Percentiles rank a stretch among this genome's conserved stretches.
Conservation (phyloP, 2,329 filamentous ascomycete genomes). For the Hymenoscyphus occultus region DNA sequence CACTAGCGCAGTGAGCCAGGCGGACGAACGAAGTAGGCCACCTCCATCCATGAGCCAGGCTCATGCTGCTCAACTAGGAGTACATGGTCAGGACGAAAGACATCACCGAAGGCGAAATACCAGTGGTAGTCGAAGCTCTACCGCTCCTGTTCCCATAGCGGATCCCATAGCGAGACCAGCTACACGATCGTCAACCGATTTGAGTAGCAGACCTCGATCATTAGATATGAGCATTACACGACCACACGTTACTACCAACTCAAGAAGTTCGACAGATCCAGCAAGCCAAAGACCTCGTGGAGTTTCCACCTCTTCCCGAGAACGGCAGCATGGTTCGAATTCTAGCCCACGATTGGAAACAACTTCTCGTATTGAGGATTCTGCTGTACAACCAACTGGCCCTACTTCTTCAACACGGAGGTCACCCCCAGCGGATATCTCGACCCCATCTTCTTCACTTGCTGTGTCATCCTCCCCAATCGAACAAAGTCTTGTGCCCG, state of each 20-base stretch:
- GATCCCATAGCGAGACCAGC: conserved; percentile 47
- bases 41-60: conserved; percentile 43
- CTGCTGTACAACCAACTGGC: conserved; percentile 7
- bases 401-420: conserved; percentile 22
- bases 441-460: conserved; percentile 21
- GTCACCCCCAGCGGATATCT: conserved; percentile 26
- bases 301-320: conserved; percentile 19
- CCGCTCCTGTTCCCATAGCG: conserved; percentile 45
- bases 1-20: conserved; percentile 43
- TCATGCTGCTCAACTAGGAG: conserved; percentile 49
- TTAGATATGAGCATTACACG: conserved; percentile 21
- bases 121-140: conserved; percentile 55
- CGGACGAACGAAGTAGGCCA: conserved; percentile 51
- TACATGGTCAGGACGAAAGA: conserved; percentile 46
- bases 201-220: conserved; percentile 44
- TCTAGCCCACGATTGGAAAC: conserved; percentile 23
- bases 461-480: conserved; percentile 17
- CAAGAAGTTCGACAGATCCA: conserved; percentile 34
- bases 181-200: conserved; percentile 63
- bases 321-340: conserved; percentile 20
- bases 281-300: conserved; percentile 24
- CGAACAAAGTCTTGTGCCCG: conserved; percentile 31
- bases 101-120: conserved; percentile 48
- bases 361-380: conserved; percentile 21
- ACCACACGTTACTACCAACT: conserved; percentile 21